These are phyloP conservation scores for Fusarium falciforme DNA, from an alignment of 2,329 filamentous ascomycete genomes.

Conservation along the genomic window DNA sequence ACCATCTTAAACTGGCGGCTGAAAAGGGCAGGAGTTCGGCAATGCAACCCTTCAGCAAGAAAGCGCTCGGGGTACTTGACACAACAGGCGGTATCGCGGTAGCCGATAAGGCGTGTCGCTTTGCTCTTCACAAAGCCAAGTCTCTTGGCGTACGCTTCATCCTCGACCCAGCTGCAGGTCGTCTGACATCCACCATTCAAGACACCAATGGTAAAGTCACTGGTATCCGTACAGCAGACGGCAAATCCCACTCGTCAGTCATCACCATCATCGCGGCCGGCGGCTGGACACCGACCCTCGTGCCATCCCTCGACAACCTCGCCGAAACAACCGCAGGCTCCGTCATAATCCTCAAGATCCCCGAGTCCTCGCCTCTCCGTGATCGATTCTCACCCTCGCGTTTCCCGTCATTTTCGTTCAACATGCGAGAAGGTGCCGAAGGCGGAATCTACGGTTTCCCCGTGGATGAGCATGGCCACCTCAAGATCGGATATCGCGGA, in stretches of 20 bases:
- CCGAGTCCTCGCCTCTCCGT: slow-evolving; percentile 14
- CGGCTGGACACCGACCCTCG: slow-evolving; percentile 31
- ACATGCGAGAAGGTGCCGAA: slow-evolving; percentile 34
- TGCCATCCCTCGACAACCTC: slow-evolving; percentile 33
- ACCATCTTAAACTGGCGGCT: slow-evolving; percentile 43
- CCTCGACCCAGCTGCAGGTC: slow-evolving; percentile 47
- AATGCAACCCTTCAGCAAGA: slow-evolving; percentile 53
- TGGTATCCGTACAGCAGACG: slow-evolving; percentile 54
- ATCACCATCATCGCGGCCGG: slow-evolving; percentile 54
- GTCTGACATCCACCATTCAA: slow-evolving; percentile 44
- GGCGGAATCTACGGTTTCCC: slow-evolving; percentile 63
- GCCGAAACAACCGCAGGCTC: slow-evolving; percentile 38
- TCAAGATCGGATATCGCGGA: slow-evolving; percentile 63
- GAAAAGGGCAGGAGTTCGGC: slow-evolving; percentile 44
- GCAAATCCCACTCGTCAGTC: slow-evolving; percentile 44
- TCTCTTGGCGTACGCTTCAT: slow-evolving; percentile 55
- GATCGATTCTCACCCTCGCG: slow-evolving; percentile 22
- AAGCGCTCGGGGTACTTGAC: slow-evolving; percentile 56
- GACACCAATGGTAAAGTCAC: slow-evolving; percentile 35
- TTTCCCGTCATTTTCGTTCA: slow-evolving; percentile 30
- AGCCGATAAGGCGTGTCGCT: slow-evolving; percentile 59
- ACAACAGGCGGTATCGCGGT: slow-evolving; percentile 57
- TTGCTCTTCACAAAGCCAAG: slow-evolving; percentile 56
- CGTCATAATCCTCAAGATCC: slow-evolving; percentile 31
- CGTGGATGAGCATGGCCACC: slow-evolving; percentile 52